These are phyloP conservation scores for Brassica carinata DNA, from an alignment of 345 rosid genomes.

Conservation along the genomic window DNA sequence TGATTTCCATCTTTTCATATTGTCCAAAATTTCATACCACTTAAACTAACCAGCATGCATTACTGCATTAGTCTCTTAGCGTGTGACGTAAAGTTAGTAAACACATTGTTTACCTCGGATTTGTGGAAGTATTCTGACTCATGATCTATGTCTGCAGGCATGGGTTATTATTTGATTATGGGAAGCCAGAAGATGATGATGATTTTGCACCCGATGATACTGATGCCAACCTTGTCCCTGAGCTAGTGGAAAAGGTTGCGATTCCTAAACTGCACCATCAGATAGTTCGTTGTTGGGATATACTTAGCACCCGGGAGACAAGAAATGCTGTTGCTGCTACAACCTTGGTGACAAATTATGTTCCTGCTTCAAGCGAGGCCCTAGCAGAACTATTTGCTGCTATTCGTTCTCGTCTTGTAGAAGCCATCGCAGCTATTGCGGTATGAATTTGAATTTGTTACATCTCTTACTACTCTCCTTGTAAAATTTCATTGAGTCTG, in stretches of 20 bases:
- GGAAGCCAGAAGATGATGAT: slow-evolving; percentile 70
- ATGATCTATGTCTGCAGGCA: slow-evolving; percentile 59
- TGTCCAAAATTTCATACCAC: slow-evolving; percentile 14
- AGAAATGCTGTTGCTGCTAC: slow-evolving; percentile 86
- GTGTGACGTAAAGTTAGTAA: neutral
- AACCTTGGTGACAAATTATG: slow-evolving; percentile 70
- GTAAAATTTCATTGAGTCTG: slow-evolving; percentile 1
- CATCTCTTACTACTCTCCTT: slow-evolving; percentile 13
- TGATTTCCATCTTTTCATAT: slow-evolving; percentile 1
- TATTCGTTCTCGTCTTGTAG: slow-evolving; percentile 70
- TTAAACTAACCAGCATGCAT: neutral
- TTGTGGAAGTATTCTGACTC: slow-evolving; percentile 21
- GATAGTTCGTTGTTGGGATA: slow-evolving; percentile 87
- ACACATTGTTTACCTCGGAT: slow-evolving; percentile 1
- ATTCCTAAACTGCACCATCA: slow-evolving; percentile 83
- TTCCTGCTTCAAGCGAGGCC: slow-evolving; percentile 75
- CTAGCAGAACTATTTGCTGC: slow-evolving; percentile 61
- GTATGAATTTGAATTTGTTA: slow-evolving; percentile 44
- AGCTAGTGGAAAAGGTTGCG: slow-evolving; percentile 86
- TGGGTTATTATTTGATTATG: slow-evolving; percentile 76
- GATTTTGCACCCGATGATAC: slow-evolving; percentile 67
- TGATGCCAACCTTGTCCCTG: slow-evolving; percentile 87
- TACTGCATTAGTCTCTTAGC: slow-evolving; percentile 3
- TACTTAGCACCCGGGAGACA: slow-evolving; percentile 75
- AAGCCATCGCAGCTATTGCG: slow-evolving; percentile 62